These are phyloP conservation scores for Lactarius indigo DNA, from an alignment of 768 basidiomycete species.

Conservation along the genomic window DNA sequence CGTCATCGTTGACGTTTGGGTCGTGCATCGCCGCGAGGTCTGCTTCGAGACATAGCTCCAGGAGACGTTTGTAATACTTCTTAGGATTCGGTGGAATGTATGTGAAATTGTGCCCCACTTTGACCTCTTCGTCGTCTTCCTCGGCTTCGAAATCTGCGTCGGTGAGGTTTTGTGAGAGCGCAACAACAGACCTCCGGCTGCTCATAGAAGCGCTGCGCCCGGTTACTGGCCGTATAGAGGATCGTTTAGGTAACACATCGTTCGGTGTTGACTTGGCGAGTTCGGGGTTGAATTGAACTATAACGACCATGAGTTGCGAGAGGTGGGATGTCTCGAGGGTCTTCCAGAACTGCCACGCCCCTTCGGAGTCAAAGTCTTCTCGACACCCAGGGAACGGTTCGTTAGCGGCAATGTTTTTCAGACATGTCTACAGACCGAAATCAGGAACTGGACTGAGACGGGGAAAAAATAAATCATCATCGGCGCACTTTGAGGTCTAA, in stretches of 20 bases:
- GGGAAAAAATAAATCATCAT: conserved; percentile 18
- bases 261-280: conserved; percentile 74
- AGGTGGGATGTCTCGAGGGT: conserved; percentile 77
- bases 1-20: conserved; percentile 88
- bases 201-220: conserved; percentile 60
- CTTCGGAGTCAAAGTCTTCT: conserved; percentile 81
- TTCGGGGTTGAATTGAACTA: conserved; percentile 84
- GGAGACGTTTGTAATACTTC: conserved; percentile 78
- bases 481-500: conserved; percentile 74
- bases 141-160: conserved; percentile 37
- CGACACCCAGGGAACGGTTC: conserved; percentile 78
- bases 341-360: conserved; percentile 82
- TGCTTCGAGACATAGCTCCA: conserved; percentile 75
- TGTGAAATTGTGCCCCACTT: conserved; percentile 74
- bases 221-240: conserved; percentile 42
- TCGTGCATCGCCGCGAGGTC: conserved; percentile 90
- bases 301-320: conserved; percentile 82
- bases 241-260: conserved; percentile 41
- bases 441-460: conserved; percentile 7
- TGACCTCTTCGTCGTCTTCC: conserved; percentile 65
- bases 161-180: conserved; percentile 29
- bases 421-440: conserved; percentile 56
- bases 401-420: conserved; percentile 88
- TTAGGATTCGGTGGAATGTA: conserved; percentile 89
- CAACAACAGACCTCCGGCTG: conserved; percentile 57